phyloP scores from a whole-genome alignment of 768 basidiomycete genomes.

The Xanthoconium stramineum region DNA sequence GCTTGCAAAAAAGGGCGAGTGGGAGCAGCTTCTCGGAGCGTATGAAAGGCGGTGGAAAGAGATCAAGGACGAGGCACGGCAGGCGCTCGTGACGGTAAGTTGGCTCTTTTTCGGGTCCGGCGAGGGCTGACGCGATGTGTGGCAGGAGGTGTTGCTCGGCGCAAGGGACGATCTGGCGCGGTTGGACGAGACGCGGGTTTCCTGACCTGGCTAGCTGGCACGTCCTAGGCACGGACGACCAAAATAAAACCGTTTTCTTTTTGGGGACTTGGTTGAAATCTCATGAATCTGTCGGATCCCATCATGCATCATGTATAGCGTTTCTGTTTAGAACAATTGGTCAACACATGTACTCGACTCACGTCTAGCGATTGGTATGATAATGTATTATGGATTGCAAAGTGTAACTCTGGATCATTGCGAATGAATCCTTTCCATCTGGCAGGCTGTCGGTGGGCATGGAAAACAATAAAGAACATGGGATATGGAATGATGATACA shows the following conservation, averaged over 20 bases:
- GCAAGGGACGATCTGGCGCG: slow-evolving; percentile 54
- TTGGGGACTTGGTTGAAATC: too few relatives aligned
- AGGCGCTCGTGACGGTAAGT: slow-evolving; percentile 56
- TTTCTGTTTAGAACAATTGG: too few relatives aligned
- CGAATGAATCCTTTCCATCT: too few relatives aligned
- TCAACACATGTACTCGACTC: too few relatives aligned
- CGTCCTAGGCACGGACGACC: too few relatives aligned
- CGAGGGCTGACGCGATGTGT: neutral
- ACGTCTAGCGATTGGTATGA: too few relatives aligned
- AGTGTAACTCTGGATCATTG: too few relatives aligned
- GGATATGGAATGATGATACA: too few relatives aligned
- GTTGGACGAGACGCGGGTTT: slow-evolving; percentile 32
- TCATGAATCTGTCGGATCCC: neutral
- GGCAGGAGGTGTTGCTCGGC: slow-evolving; percentile 48
- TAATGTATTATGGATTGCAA: too few relatives aligned
- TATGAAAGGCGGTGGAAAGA: slow-evolving; percentile 71
- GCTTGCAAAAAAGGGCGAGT: slow-evolving; percentile 49
- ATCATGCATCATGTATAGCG: neutral
- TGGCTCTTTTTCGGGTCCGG: too few relatives aligned
- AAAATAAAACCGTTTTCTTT: too few relatives aligned
- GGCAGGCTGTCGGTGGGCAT: neutral
- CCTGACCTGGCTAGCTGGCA: neutral
- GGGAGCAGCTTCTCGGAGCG: slow-evolving; percentile 50
- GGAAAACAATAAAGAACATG: neutral
- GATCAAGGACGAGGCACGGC: slow-evolving; percentile 64